Base-by-base conservation (phyloP, 75 land plant genomes). In the Picea glauca region DNA sequence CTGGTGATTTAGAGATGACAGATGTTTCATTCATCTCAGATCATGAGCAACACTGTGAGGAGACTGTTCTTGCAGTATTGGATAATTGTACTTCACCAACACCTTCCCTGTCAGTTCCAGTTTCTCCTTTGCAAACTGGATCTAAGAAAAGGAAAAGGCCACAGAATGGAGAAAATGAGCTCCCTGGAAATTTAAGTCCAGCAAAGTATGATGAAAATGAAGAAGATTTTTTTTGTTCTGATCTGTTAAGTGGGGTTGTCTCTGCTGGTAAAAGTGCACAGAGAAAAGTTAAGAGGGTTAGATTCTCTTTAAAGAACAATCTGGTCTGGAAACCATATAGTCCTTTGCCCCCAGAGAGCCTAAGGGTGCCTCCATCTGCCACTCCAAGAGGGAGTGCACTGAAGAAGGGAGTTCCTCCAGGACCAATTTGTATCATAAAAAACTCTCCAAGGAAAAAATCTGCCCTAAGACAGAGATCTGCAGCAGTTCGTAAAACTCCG, bases 341-440 rank as follows among this genome's bases (percentile, higher is more conserved):
- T 26, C 89, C 89, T 76, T 76, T 85, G 23, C 88, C 88, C 33
- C 89, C 89, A 26, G 82, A 78, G 67, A 76, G 76, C 14, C 46
- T 87, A 63, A 87, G 84, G 46, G 80, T 83, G 12, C 88, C 88
- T 72, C 84, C 89, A 58, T 78, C 81, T 17, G 84, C 88, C 14
- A 85, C 88, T 26, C 89, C 89, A 58, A 82, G 86, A 78, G 88
- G 88, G 2, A 87, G 89, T 76, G 89, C 89, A 11, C 33, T 87
- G 76, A 87, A 87, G 76, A 82, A 82, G 68, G 89, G 89, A 5
- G 81, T 87, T 30, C 76, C 79, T 13, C 84, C 89, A 46, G 89
- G 89, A 26, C 89, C 89, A 21, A 82, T 87, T 35, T 75, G 59
- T 75, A 75, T 58, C 32, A 75, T 75, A 32, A 75, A 75, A 30